Evolutionary conservation across 83 land plant species (phyloP).

Genomic region (Picea mariana): DNA sequence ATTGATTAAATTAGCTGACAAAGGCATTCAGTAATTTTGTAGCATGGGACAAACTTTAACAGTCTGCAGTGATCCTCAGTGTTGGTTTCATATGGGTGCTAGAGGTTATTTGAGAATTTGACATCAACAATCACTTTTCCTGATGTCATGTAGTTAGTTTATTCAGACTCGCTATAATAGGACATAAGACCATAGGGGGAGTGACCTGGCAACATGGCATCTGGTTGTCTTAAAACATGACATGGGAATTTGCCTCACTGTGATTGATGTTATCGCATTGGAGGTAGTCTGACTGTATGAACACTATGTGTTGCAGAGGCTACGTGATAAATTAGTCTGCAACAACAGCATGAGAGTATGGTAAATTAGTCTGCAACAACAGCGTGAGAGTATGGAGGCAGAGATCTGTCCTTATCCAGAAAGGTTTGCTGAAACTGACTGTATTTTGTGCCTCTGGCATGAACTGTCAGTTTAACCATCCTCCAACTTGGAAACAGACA

Average conservation of each 20-base stretch:
- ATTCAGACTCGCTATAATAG: background rate
- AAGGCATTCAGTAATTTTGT: too few species aligned
- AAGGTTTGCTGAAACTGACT: background rate
- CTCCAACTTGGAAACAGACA: too few species aligned
- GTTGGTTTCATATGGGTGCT: background rate
- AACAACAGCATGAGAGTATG: too few species aligned
- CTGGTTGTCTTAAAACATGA: background rate
- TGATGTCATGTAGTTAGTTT: too few species aligned
- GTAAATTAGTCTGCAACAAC: too few species aligned
- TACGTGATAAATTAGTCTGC: background rate
- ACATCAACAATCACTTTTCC: too few species aligned
- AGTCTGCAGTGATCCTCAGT: too few species aligned
- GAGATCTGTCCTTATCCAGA: too few species aligned
- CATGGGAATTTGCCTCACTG: background rate
- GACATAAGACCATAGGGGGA: background rate
- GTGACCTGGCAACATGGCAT: background rate
- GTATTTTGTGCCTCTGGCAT: constrained; percentile 54
- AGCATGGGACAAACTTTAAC: too few species aligned
- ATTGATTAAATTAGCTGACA: too few species aligned
- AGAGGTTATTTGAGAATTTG: background rate
- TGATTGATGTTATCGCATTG: background rate
- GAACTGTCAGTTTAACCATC: too few species aligned
- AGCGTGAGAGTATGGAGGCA: too few species aligned
- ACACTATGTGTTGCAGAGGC: constrained; percentile 39
- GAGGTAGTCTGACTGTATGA: background rate